Percentiles rank a stretch among this genome's conserved stretches.
Evolutionary conservation across 495 filamentous ascomycete genomes (phyloP).

Genomic region (Daldinia loculata): DNA sequence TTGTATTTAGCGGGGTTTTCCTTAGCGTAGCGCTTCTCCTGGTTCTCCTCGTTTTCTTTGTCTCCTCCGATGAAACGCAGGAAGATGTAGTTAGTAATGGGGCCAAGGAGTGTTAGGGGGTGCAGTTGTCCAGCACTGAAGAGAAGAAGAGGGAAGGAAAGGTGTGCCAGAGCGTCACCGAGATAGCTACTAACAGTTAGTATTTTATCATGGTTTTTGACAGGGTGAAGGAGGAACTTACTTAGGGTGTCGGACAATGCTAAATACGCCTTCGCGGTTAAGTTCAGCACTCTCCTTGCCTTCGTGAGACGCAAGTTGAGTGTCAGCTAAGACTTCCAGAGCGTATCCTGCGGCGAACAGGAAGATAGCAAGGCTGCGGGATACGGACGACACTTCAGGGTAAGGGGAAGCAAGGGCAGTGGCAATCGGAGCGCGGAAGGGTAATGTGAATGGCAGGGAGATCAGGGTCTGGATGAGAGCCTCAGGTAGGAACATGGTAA

Average conservation of each 20-base stretch:
- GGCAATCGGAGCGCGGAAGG: constrained; percentile 53
- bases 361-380: constrained; percentile 59
- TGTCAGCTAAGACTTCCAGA: constrained; percentile 64
- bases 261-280: constrained; percentile 63
- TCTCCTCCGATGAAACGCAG: constrained; percentile 64
- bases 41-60: constrained; percentile 60
- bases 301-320: constrained; percentile 52
- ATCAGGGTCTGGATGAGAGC: constrained; percentile 62
- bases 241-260: constrained; percentile 69
- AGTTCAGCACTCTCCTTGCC: constrained; percentile 47
- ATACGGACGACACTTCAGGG: constrained; percentile 21
- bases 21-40: constrained; percentile 58
- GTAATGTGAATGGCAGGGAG: constrained; percentile 62
- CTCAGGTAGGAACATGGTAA: constrained; percentile 63
- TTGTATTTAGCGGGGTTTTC: constrained; percentile 58
- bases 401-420: constrained; percentile 36
- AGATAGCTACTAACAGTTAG: constrained; percentile 58
- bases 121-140: constrained; percentile 61
- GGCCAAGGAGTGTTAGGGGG: constrained; percentile 62
- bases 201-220: neutral
- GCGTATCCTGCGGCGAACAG: constrained; percentile 63
- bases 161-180: constrained; percentile 64
- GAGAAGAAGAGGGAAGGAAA: constrained; percentile 59
- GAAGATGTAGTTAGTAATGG: constrained; percentile 65
- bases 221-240: constrained; percentile 45